These are phyloP conservation scores for Solanum medicagineum DNA, from an alignment of 257 asterid species.

Conservation along the genomic window DNA sequence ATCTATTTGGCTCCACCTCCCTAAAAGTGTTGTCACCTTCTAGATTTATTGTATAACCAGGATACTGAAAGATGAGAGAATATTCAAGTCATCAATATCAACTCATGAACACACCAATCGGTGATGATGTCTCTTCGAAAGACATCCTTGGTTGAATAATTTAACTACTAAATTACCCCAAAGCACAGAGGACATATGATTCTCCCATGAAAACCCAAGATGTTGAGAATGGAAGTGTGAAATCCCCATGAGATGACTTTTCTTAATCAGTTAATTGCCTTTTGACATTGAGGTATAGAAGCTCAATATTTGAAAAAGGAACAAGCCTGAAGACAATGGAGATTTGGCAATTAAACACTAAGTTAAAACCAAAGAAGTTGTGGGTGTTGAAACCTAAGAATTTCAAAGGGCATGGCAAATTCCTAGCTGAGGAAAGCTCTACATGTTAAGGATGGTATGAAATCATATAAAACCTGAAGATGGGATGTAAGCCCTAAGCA, in stretches of 20 bases:
- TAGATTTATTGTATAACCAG: not conserved
- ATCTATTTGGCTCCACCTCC: not conserved
- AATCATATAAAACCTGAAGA: not conserved
- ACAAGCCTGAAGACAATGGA: not conserved
- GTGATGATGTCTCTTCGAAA: not conserved
- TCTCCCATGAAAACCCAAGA: not conserved
- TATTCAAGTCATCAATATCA: not conserved
- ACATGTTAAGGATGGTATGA: not conserved
- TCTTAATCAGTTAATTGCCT: not conserved
- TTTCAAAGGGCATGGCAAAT: not conserved
- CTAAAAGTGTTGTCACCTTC: not conserved
- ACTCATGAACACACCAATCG: not conserved
- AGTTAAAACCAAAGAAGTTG: not conserved
- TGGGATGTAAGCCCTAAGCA: not conserved
- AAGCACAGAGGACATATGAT: not conserved
- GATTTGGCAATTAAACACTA: not conserved
- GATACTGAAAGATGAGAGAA: not conserved
- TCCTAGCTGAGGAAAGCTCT: not conserved
- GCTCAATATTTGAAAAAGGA: not conserved
- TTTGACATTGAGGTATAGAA: not conserved
- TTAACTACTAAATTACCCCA: not conserved
- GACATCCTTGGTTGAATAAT: not conserved
- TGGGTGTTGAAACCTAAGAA: not conserved
- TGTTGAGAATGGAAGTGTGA: not conserved
- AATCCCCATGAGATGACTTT: not conserved